Evolutionary conservation across 345 rosid genomes (phyloP).

Genomic region (Toxicodendron radicans): DNA sequence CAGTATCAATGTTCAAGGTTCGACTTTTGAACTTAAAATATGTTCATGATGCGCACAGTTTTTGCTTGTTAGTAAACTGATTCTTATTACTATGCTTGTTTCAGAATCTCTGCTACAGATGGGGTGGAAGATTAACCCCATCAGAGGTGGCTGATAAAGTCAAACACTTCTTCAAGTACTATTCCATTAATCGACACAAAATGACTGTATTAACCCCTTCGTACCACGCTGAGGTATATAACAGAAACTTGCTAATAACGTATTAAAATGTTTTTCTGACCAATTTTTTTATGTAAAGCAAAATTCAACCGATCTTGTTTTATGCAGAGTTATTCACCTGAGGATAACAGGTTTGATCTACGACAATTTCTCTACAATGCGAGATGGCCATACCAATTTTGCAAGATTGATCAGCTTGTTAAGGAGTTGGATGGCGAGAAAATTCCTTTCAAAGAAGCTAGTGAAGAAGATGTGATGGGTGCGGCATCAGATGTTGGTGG

Average conservation of each 20-base stretch:
- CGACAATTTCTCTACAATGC: slow-evolving; percentile 86
- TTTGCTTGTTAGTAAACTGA: slow-evolving; percentile 16
- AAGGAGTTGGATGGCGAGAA: slow-evolving; percentile 52
- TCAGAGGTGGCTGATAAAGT: slow-evolving; percentile 89
- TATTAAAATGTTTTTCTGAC: background rate
- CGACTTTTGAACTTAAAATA: slow-evolving; percentile 10
- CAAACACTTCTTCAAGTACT: slow-evolving; percentile 87
- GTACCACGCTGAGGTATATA: slow-evolving; percentile 88
- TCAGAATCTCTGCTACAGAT: slow-evolving; percentile 91
- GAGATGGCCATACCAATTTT: slow-evolving; percentile 85
- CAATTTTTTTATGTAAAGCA: background rate
- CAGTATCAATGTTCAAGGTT: slow-evolving; percentile 98
- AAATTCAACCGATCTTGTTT: background rate
- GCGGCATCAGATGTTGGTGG: slow-evolving; percentile 21
- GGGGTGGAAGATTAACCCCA: slow-evolving; percentile 82
- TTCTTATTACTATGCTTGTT: slow-evolving; percentile 11
- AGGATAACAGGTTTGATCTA: slow-evolving; percentile 87
- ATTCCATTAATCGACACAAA: slow-evolving; percentile 94
- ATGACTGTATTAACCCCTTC: slow-evolving; percentile 94
- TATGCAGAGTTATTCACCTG: slow-evolving; percentile 88
- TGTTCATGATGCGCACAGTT: background rate
- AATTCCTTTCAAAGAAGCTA: slow-evolving; percentile 44
- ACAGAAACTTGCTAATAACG: background rate
- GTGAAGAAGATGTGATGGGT: slow-evolving; percentile 9
- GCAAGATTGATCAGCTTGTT: slow-evolving; percentile 85